Evolutionary conservation across 352 stramenopile genomes (phyloP).

Genomic region (Phytophthora ramorum): DNA sequence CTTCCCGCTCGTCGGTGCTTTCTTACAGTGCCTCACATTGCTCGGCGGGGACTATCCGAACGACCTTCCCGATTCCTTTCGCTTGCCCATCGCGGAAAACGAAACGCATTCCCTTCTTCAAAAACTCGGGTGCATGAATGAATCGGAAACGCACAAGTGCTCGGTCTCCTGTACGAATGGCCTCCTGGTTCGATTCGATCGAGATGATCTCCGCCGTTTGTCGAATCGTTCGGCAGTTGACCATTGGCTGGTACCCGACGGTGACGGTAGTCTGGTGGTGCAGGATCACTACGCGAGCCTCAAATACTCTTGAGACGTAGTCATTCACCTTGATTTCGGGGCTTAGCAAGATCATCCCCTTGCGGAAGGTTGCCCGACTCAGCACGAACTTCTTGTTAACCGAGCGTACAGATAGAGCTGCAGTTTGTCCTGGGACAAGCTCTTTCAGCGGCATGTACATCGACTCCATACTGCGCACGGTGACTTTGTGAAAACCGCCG

Average conservation of each 20-base stretch:
- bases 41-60: conserved; percentile 66
- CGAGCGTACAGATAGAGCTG: conserved; percentile 86
- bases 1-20: not conserved
- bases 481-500: conserved; percentile 88
- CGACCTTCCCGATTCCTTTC: conserved; percentile 96
- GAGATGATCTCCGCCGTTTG: conserved; percentile 92
- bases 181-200: conserved; percentile 83
- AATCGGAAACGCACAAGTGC: conserved; percentile 92
- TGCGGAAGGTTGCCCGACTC: conserved; percentile 87
- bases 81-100: conserved; percentile 98
- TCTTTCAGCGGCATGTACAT: conserved; percentile 93
- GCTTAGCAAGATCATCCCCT: conserved; percentile 93
- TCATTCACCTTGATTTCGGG: conserved; percentile 76
- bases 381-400: conserved; percentile 91
- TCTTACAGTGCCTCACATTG: conserved; percentile 24
- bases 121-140: conserved; percentile 94
- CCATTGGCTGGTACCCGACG: conserved; percentile 94
- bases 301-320: conserved; percentile 89
- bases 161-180: conserved; percentile 91
- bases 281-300: conserved; percentile 94
- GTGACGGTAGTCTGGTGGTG: conserved; percentile 96
- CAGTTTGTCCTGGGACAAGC: conserved; percentile 85
- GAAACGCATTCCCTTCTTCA: conserved; percentile 96
- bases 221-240: conserved; percentile 93
- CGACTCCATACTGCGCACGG: conserved; percentile 88